These are phyloP conservation scores for Skeletonema tropicum DNA, from an alignment of 108 stramenopile genomes.

Conservation along the genomic window DNA sequence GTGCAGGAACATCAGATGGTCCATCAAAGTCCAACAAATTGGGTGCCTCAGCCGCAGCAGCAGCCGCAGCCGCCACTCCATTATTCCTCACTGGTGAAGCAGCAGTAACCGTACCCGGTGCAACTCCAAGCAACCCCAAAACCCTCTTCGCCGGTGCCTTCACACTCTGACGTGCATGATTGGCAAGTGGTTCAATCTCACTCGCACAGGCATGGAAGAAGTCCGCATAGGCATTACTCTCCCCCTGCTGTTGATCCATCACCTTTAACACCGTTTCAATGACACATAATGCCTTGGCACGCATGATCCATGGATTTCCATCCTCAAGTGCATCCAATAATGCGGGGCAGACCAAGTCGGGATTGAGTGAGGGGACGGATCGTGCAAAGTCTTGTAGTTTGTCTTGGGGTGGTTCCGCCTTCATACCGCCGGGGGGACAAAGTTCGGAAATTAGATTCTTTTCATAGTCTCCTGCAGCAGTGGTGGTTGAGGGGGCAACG, in stretches of 20 bases:
- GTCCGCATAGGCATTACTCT: slow-evolving; percentile 71
- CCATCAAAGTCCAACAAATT: slow-evolving; percentile 85
- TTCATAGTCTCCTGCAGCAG: slow-evolving; percentile 71
- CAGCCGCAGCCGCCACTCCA: slow-evolving; percentile 25
- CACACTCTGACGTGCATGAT: slow-evolving; percentile 67
- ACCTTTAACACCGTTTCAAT: slow-evolving; percentile 76
- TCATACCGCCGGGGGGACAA: slow-evolving; percentile 94
- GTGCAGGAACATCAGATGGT: slow-evolving; percentile 1
- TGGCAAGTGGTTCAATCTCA: slow-evolving; percentile 76
- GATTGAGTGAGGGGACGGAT: slow-evolving; percentile 75
- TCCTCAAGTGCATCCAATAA: slow-evolving; percentile 87
- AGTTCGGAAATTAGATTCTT: slow-evolving; percentile 88
- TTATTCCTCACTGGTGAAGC: slow-evolving; percentile 20
- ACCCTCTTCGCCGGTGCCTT: slow-evolving; percentile 78
- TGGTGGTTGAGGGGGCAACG: background rate
- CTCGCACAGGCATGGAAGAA: slow-evolving; percentile 82
- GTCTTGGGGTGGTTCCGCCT: slow-evolving; percentile 90
- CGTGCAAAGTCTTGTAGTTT: slow-evolving; percentile 80
- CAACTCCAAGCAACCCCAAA: slow-evolving; percentile 63
- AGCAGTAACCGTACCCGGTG: slow-evolving; percentile 25
- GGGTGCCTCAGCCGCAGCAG: slow-evolving; percentile 51
- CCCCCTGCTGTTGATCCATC: slow-evolving; percentile 30
- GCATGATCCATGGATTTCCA: slow-evolving; percentile 90
- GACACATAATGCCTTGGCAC: slow-evolving; percentile 89
- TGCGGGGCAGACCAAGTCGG: slow-evolving; percentile 87